Base-by-base conservation (phyloP, 306 rosid species). In the Quercus berberidifolia region DNA sequence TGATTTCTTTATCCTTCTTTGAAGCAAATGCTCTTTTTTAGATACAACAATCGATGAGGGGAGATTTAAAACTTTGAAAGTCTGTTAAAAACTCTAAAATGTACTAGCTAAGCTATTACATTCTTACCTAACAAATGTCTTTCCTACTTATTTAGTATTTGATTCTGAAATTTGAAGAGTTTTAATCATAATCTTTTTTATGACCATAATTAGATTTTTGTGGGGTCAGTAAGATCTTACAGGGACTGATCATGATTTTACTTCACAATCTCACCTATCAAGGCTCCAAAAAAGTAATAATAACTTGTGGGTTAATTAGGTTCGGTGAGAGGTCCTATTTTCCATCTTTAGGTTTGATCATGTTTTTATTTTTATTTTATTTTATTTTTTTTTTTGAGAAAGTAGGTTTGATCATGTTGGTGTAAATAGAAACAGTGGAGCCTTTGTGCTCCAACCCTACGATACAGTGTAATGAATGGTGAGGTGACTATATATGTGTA, bases 251-350 rank as follows among this genome's bases (percentile, higher is more conserved):
- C 78, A 64, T 65, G 72, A 69, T 21, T 73, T 80, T 55, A 74
- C 79, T 71, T 78, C 57, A 82, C 63, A 62, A 41, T 76, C 86
- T 49, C 83, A 83, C 74, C 67, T 74, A 73, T 82, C 65, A 51
- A 73, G 79, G 52, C 81, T 63, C 77, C 30, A 64, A 21, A 65
- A 43, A 73, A 41, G 49, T 49, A 31, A 55, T 55, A 68, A 73
- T 73, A 64, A 80, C 78, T 78, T 78, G 57, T 30, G 41, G 55
- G 33, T 28, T 75, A 17, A 5, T 74, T 71, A 10, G 62, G 86
- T 79, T 83, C 69, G 82, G 82, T 74, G 51, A 73, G 78, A 78
- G 28, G 80, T 67, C 74, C 74, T 56, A 78, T 68, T 63, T 70
- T 69, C 51, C 81, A 46, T 55, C 64, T 59, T 65, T 55, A 52